Evolutionary conservation across 2,329 filamentous ascomycete genomes (phyloP), one percentile per base, ranked within the genome.

Genomic region (Colletotrichum tropicale): DNA sequence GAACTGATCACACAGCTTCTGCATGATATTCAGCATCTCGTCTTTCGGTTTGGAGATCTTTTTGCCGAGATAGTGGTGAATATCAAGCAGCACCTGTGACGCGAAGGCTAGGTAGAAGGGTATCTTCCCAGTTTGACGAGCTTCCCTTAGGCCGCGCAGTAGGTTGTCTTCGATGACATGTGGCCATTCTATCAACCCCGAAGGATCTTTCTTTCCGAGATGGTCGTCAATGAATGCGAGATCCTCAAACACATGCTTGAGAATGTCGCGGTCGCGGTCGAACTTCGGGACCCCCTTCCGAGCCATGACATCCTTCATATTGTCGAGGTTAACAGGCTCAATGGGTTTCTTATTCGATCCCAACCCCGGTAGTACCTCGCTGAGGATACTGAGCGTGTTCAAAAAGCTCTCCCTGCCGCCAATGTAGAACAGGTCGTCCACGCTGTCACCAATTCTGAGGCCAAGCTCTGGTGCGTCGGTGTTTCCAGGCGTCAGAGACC

Each of bases 71-170:
- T 76, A 68, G 70, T 86, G 81, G 16, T 85, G 82, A 38, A 87
- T 84, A 56, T 88, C 86, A 6, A 88, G 82, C 71, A 84, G 85
- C 13, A 86, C 71, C 62, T 88, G 86, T 6, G 82, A 80, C 10
- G 85, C 85, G 70, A 88, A 88, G 2, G 84, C 79, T 10, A 84
- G 79, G 74, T 81, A 83, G 52, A 87, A 82, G 0, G 86, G 79
- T 4, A 86, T 69, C 7, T 81, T 60, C 3, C 74, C 61, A 0
- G 82, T 86, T 7, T 79, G 73, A 32, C 80, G 77, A 21, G 85
- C 71, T 52, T 84, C 78, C 26, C 79, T 78, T 13, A 87, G 78
- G 2, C 82, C 83, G 2, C 84, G 83, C 4, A 84, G 79, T 36
- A 87, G 80, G 69, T 85, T 84, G 66, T 88, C 86, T 56, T 84